phyloP scores from a whole-genome alignment of 306 rosid genomes.

The Datisca glomerata region DNA sequence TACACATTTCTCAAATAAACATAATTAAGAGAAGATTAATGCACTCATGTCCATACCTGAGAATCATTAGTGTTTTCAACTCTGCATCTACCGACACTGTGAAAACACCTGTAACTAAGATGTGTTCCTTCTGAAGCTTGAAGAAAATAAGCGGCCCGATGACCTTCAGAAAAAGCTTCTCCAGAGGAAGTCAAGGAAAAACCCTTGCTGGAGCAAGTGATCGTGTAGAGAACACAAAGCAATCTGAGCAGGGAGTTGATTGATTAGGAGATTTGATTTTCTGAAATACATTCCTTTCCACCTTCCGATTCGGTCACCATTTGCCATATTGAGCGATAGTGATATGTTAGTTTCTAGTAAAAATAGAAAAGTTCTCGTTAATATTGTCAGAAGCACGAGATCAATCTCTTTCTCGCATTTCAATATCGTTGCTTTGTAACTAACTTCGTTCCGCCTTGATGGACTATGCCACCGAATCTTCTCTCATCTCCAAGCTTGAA shows the following conservation, averaged over 20 bases:
- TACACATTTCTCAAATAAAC: neutral
- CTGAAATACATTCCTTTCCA: too few species aligned
- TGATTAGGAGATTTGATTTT: too few species aligned
- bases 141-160: conserved; percentile 86
- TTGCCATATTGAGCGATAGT: too few species aligned
- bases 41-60: conserved; percentile 13
- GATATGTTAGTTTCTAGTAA: too few species aligned
- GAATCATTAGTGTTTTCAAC: conserved; percentile 20
- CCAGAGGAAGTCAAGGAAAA: conserved; percentile 46
- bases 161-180: conserved; percentile 39
- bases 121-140: conserved; percentile 92
- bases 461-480: conserved; percentile 29
- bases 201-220: conserved; percentile 40
- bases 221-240: conserved; percentile 49
- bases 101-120: conserved; percentile 41
- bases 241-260: too few species aligned
- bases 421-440: too few species aligned
- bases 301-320: too few species aligned
- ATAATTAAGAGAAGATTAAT: neutral
- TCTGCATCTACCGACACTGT: conserved; percentile 26
- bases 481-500: conserved; percentile 45
- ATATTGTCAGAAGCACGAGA: too few species aligned
- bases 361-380: too few species aligned
- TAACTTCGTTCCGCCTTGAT: too few species aligned
- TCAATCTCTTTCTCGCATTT: too few species aligned